These are phyloP conservation scores for Massospora cicadina DNA, from an alignment of 371 early-diverging fungal species.

Conservation along the genomic window DNA sequence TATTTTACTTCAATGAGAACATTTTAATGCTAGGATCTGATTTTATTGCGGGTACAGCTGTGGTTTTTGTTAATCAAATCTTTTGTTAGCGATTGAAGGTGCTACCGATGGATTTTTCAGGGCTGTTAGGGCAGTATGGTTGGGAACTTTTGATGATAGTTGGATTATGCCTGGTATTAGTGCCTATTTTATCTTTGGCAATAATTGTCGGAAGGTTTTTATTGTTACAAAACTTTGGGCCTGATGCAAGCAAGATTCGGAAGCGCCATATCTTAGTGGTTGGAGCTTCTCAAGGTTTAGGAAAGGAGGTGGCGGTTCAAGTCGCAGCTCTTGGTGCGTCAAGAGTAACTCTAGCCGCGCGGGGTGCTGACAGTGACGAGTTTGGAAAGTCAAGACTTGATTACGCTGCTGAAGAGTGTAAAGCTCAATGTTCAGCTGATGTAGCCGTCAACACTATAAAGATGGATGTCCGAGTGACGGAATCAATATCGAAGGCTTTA, in stretches of 20 bases:
- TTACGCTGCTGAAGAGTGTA: constrained; percentile 5
- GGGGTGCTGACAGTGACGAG: constrained; percentile 3
- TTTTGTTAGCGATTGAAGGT: too few relatives aligned
- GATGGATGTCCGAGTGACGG: background rate
- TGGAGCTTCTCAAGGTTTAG: constrained; percentile 7
- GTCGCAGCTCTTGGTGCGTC: background rate
- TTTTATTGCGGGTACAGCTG: too few relatives aligned
- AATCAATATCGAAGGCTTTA: background rate
- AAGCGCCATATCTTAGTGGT: constrained; percentile 8
- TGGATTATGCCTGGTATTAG: background rate
- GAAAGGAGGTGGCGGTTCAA: background rate
- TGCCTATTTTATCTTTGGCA: background rate
- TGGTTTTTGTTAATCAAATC: too few relatives aligned
- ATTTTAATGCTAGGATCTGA: too few relatives aligned
- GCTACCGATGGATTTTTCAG: background rate
- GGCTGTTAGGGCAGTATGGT: background rate
- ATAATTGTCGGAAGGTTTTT: background rate
- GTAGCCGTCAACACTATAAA: background rate
- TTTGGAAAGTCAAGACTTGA: background rate
- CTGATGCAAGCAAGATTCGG: background rate
- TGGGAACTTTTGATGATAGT: background rate
- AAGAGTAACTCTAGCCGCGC: background rate
- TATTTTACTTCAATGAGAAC: too few relatives aligned
- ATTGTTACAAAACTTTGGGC: background rate
- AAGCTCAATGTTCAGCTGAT: background rate